Evolutionary conservation across 805 yeast species (phyloP), one percentile per base, ranked within the genome.

Genomic region (Candida maris): DNA sequence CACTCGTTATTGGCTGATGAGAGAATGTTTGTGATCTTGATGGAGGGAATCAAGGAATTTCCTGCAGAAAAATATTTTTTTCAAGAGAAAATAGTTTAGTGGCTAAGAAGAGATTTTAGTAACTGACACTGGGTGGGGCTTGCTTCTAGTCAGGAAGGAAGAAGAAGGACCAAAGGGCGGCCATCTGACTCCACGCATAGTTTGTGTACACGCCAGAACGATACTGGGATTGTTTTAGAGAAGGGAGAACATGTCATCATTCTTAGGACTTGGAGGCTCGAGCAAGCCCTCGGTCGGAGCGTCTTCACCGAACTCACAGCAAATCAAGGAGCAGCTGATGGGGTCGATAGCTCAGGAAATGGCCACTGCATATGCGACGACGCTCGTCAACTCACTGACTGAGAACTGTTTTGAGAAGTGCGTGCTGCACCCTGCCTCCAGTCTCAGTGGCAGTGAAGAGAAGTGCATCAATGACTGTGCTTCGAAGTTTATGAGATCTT

Each of bases 281-380:
- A 34, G 39, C 24, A 30, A 39, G 20, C 37, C 43, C 30, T 19
- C 45, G 4, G 28, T 35, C 20, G n/a, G 34, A 6, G 14, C 39
- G 4, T 24, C 48, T 3, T 32, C 48, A 19, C 23, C 38, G 24
- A 30, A 44, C 27, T 34, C 71, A 5, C 65, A 68, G 35, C 70
- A 73, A 44, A 49, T 80, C 41, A 81, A 81, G 54, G 72, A 74
- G 19, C 75, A 79, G 53, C 62, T 87, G 37, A 82, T 85, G 59
- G 67, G 70, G 14, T 85, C 82, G 54, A 79, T 89, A 38, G 70
- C 81, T 27, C 84, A 79, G 58, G 97, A 89, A 56, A 68, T 89
- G 44, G 96, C 96, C 2, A 75, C 86, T n/a, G 93, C 89, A 14
- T 85, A 88, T 61, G 96, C 95, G 23, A 81, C 91, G 2, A 89